Evolutionary conservation across 768 basidiomycete species (phyloP).

Genomic region (Calocybe cyanea): DNA sequence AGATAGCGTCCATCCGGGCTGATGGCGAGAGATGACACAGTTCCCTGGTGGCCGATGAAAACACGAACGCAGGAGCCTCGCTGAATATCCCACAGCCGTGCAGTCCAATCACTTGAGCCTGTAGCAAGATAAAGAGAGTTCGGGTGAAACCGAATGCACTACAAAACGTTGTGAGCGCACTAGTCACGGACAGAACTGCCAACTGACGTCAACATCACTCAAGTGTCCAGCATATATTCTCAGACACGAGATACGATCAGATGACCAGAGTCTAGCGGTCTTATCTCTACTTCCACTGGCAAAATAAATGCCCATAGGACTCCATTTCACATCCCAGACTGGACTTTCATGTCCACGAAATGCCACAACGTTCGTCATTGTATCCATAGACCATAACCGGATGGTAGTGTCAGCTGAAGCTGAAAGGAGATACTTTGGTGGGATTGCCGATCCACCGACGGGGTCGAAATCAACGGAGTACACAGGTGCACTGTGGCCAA

Average conservation of each 20-base stretch:
- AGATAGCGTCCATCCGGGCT: conserved; percentile 94
- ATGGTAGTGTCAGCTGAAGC: conserved; percentile 89
- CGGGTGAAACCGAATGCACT: conserved; percentile 97
- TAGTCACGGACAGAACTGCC: background rate
- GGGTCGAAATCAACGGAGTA: conserved; percentile 95
- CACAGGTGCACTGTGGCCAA: conserved; percentile 96
- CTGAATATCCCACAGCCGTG: conserved; percentile 98
- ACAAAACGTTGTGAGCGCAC: background rate
- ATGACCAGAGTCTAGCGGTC: conserved; percentile 95
- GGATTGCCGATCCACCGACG: conserved; percentile 74
- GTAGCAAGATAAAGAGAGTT: conserved; percentile 97
- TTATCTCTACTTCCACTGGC: conserved; percentile 92
- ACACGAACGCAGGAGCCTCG: conserved; percentile 90
- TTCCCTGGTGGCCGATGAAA: conserved; percentile 92
- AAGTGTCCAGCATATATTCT: conserved; percentile 94
- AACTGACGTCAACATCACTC: conserved; percentile 92
- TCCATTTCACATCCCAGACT: conserved; percentile 99
- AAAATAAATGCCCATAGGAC: conserved; percentile 97
- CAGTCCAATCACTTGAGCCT: conserved; percentile 94
- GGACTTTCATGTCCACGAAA: conserved; percentile 97
- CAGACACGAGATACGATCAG: conserved; percentile 81
- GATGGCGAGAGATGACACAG: conserved; percentile 80
- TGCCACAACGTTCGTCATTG: conserved; percentile 88
- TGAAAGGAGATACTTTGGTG: conserved; percentile 87
- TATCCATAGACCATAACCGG: conserved; percentile 94